These are phyloP conservation scores for Vigna hirtella DNA, from an alignment of 306 rosid species.

Conservation along the genomic window DNA sequence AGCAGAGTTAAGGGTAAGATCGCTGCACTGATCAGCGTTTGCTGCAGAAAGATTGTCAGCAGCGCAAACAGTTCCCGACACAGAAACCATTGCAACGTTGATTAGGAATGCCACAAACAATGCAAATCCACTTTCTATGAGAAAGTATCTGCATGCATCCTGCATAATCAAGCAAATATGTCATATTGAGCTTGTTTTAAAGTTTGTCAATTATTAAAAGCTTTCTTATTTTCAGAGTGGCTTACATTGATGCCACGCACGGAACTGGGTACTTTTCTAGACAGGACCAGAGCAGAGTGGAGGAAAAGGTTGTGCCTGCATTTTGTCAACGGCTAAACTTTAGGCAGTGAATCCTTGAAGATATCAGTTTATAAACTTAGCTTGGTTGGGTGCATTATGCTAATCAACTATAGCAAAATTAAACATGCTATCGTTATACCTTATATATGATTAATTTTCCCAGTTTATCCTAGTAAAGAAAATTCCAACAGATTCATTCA, in stretches of 20 bases:
- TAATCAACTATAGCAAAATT: not conserved
- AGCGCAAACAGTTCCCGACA: slow-evolving; percentile 70
- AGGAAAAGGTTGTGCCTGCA: slow-evolving; percentile 93
- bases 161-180: slow-evolving; percentile 46
- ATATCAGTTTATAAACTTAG: not conserved
- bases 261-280: slow-evolving; percentile 74
- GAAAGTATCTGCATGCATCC: slow-evolving; percentile 83
- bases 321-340: not conserved
- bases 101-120: slow-evolving; percentile 79
- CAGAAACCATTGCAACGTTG: slow-evolving; percentile 77
- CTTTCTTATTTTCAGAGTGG: not conserved
- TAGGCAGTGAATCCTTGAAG: too few relatives aligned
- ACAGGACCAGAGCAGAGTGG: slow-evolving; percentile 92
- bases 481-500: too few relatives aligned
- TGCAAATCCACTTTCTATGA: slow-evolving; percentile 84
- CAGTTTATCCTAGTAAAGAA: too few relatives aligned
- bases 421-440: not conserved
- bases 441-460: too few relatives aligned
- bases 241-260: slow-evolving; percentile 84
- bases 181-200: not conserved
- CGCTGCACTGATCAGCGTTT: slow-evolving; percentile 43
- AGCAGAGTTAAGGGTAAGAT: slow-evolving; percentile 76
- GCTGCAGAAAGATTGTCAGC: slow-evolving; percentile 48
- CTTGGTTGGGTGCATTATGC: not conserved
- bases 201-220: too few relatives aligned